Evolutionary conservation across 805 yeast genomes (phyloP).

Genomic region (Pichia nakasei): DNA sequence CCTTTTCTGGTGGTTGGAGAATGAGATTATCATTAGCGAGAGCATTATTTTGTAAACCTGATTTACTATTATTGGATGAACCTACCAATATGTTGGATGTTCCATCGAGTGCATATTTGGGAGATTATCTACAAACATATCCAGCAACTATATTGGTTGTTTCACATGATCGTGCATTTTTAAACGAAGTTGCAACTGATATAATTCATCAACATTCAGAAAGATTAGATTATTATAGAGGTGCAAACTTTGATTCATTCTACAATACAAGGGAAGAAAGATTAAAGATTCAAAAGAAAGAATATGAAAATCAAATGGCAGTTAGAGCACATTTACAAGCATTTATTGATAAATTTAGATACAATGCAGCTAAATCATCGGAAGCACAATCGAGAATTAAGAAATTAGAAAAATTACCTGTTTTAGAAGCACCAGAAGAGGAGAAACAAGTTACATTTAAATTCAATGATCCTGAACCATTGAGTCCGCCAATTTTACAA

Average conservation of each 20-base stretch:
- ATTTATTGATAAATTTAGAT: constrained; percentile 92
- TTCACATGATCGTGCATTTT: constrained; percentile 94
- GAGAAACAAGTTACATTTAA: constrained; percentile 77
- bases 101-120: constrained; percentile 91
- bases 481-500: constrained; percentile 91
- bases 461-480: constrained; percentile 90
- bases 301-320: constrained; percentile 97
- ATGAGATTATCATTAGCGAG: constrained; percentile 98
- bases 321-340: constrained; percentile 87
- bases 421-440: constrained; percentile 89
- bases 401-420: constrained; percentile 89
- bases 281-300: constrained; percentile 84
- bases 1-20: constrained; percentile 99
- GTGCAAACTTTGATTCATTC: constrained; percentile 88
- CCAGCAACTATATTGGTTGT: constrained; percentile 92
- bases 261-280: constrained; percentile 93
- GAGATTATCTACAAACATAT: constrained; percentile 81
- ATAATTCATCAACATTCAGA: constrained; percentile 97
- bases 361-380: constrained; percentile 94
- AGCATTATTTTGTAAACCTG: constrained; percentile 96
- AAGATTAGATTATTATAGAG: constrained; percentile 90
- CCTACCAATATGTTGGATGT: constrained; percentile 99
- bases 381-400: constrained; percentile 98
- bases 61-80: constrained; percentile 86
- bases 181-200: constrained; percentile 97